Conservation (phyloP, 495 filamentous ascomycete species). For the Evernia prunastri region DNA sequence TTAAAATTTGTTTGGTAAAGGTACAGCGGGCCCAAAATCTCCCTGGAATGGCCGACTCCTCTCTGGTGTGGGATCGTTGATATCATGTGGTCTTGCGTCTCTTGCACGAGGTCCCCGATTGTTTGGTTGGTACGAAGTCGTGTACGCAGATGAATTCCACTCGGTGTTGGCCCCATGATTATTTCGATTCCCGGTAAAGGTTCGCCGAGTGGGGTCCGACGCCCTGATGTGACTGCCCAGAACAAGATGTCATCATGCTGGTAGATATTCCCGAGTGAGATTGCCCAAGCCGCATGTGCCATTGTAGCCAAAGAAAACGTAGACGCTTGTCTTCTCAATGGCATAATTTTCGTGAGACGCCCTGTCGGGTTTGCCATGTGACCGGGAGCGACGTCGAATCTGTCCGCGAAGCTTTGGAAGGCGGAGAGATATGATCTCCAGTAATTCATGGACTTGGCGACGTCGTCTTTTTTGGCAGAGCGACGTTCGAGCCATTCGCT, state of each 20-base stretch:
- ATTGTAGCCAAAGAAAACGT: not conserved
- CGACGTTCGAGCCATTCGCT: not conserved
- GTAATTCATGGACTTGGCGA: not conserved
- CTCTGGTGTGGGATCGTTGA: not conserved
- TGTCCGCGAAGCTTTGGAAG: not conserved
- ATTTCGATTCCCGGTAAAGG: not conserved
- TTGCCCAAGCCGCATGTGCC: constrained; percentile 1
- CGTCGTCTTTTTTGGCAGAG: not conserved
- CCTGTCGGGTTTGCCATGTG: not conserved
- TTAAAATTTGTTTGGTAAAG: not conserved
- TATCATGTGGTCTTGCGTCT: not conserved
- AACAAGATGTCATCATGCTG: not conserved
- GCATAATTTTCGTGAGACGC: constrained; percentile 1
- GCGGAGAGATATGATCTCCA: not conserved
- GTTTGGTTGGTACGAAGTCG: not conserved
- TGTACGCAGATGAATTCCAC: not conserved
- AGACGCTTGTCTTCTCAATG: not conserved
- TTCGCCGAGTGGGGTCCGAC: not conserved
- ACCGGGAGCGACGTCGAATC: not conserved
- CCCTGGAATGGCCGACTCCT: not conserved
- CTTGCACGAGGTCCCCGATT: not conserved
- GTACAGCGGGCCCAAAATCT: not conserved
- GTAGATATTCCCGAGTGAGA: not conserved
- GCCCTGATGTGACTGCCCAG: not conserved
- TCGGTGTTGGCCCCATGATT: not conserved